These are phyloP conservation scores for Nyctanthes arbortristis DNA, from an alignment of 257 asterid species.

Conservation along the genomic window DNA sequence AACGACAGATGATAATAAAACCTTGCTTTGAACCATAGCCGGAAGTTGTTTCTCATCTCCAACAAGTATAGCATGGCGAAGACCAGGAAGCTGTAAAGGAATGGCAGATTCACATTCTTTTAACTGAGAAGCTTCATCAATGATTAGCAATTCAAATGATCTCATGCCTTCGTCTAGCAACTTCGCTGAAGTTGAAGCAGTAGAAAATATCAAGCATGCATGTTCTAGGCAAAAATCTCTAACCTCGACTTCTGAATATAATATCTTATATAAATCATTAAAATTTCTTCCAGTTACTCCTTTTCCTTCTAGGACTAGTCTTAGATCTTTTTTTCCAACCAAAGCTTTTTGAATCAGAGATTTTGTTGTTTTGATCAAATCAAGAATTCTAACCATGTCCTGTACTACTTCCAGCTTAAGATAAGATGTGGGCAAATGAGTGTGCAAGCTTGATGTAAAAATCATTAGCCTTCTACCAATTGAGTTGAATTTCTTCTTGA, in stretches of 20 bases:
- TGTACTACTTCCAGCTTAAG: slow-evolving; percentile 32
- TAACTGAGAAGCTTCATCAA: slow-evolving; percentile 89
- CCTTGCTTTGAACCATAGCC: slow-evolving; percentile 82
- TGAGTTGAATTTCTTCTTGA: slow-evolving; percentile 24
- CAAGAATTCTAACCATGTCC: slow-evolving; percentile 34
- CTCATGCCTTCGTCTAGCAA: slow-evolving; percentile 34
- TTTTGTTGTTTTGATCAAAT: slow-evolving; percentile 32
- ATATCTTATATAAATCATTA: slow-evolving; percentile 15
- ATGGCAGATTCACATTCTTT: slow-evolving; percentile 78
- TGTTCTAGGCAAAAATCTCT: slow-evolving; percentile 34
- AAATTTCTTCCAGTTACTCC: slow-evolving; percentile 10
- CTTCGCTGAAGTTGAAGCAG: slow-evolving; percentile 62
- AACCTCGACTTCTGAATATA: slow-evolving; percentile 11
- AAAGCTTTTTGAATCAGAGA: slow-evolving; percentile 18
- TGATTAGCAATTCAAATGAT: slow-evolving; percentile 46
- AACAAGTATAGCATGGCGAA: slow-evolving; percentile 69
- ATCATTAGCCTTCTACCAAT: slow-evolving; percentile 18
- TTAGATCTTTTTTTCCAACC: slow-evolving; percentile 23
- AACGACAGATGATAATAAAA: slow-evolving; percentile 2
- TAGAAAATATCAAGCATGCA: slow-evolving; percentile 59
- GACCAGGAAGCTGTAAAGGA: slow-evolving; percentile 66
- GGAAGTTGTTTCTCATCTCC: slow-evolving; percentile 86
- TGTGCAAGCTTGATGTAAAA: slow-evolving; percentile 42
- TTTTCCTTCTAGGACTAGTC: slow-evolving; percentile 27
- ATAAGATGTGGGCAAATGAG: slow-evolving; percentile 61